Percentiles rank a stretch among this genome's conserved stretches.
Evolutionary conservation across 2,329 filamentous ascomycete species (phyloP).

Genomic region (Pseudogymnoascus sp.): DNA sequence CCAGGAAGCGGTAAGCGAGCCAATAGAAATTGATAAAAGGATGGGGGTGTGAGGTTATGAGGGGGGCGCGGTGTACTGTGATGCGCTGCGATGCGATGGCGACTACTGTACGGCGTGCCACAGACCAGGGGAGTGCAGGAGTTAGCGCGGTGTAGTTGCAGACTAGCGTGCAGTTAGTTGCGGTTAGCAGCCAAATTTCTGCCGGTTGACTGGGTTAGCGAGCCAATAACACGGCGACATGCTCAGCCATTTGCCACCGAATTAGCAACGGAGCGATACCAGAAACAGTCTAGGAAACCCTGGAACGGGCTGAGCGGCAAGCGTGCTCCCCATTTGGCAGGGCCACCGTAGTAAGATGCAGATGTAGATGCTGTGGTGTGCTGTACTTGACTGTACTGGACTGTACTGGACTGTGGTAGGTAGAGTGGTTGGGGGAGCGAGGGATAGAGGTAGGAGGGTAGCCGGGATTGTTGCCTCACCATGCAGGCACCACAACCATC

Average conservation of each 20-base stretch:
- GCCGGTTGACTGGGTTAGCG: not conserved
- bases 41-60: not conserved
- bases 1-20: not conserved
- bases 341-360: no score
- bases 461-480: not conserved
- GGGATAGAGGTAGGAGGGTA: no score
- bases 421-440: no score
- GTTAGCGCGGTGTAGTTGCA: no score
- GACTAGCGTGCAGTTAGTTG: no score
- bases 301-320: conserved; percentile 3
- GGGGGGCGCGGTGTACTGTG: not conserved
- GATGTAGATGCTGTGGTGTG: no score
- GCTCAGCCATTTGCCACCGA: not conserved
- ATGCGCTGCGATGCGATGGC: not conserved
- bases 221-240: not conserved
- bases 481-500: not conserved
- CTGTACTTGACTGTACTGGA: no score
- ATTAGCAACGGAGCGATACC: conserved; percentile 1
- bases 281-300: not conserved
- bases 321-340: not conserved
- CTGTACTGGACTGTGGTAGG: not conserved
- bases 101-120: conserved; percentile 3
- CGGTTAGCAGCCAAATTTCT: not conserved
- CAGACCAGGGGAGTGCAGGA: not conserved
- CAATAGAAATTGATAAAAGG: not conserved